Conservation (phyloP, 1,284 basidiomycete species). For the Limonomyces culmigenus region DNA sequence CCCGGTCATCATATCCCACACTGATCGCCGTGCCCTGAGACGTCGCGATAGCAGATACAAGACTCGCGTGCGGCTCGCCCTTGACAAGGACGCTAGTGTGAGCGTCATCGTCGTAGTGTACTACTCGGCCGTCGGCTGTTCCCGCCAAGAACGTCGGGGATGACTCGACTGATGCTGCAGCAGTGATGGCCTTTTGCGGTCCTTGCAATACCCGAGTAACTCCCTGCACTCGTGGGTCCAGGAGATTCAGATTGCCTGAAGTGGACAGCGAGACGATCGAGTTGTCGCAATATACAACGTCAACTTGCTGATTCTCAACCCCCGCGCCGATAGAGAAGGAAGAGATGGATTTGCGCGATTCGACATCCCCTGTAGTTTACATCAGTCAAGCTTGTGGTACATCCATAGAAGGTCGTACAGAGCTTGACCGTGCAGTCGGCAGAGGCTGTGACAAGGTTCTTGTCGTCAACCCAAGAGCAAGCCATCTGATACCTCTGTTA, state of each 20-base stretch:
- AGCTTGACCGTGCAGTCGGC: conserved; percentile 82
- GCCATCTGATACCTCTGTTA: conserved; percentile 40
- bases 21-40: conserved; percentile 43
- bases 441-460: conserved; percentile 63
- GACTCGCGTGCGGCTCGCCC: conserved; percentile 56
- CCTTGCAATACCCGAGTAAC: conserved; percentile 49
- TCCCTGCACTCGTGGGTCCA: conserved; percentile 59
- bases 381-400: not conserved
- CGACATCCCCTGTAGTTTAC: conserved; percentile 53
- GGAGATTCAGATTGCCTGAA: conserved; percentile 70
- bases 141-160: conserved; percentile 62
- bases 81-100: conserved; percentile 29
- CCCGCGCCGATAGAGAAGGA: conserved; percentile 61
- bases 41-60: conserved; percentile 51
- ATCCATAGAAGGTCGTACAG: conserved; percentile 32
- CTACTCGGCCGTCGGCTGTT: conserved; percentile 69
- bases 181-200: conserved; percentile 68
- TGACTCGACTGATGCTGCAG: conserved; percentile 30
- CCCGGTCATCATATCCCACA: conserved; percentile 57
- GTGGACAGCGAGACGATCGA: conserved; percentile 78
- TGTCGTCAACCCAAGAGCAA: conserved; percentile 65
- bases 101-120: conserved; percentile 36
- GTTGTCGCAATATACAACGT: conserved; percentile 59
- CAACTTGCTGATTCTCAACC: conserved; percentile 71
- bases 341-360: conserved; percentile 44